Evolutionary conservation across 495 filamentous ascomycete genomes (phyloP).

Genomic region (Chaetomidium leptoderma): DNA sequence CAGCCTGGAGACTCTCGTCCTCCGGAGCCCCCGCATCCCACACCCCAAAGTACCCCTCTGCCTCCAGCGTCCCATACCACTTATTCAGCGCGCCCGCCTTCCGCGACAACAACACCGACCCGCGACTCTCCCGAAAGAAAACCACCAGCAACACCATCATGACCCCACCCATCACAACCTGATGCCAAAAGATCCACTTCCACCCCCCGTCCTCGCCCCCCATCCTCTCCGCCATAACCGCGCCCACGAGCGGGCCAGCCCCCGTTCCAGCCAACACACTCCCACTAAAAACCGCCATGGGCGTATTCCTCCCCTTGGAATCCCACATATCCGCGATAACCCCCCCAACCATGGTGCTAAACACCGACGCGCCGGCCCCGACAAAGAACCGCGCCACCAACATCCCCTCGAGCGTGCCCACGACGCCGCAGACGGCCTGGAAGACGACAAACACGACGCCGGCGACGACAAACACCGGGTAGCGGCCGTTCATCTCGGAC

Average conservation of each 20-base stretch:
- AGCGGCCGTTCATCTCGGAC: slow-evolving; percentile 79
- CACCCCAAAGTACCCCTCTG: slow-evolving; percentile 62
- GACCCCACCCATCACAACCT: slow-evolving; percentile 64
- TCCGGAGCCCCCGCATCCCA: slow-evolving; percentile 21
- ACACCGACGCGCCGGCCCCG: slow-evolving; percentile 73
- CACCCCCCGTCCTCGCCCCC: slow-evolving; percentile 42
- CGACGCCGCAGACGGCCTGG: slow-evolving; percentile 73
- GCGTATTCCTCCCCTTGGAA: slow-evolving; percentile 72
- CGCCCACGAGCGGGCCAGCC: slow-evolving; percentile 67
- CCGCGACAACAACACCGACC: slow-evolving; percentile 71
- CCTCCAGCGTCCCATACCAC: slow-evolving; percentile 74
- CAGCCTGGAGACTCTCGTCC: not conserved
- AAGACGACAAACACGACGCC: slow-evolving; percentile 63
- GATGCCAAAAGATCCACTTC: slow-evolving; percentile 90
- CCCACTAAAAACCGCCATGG: slow-evolving; percentile 83
- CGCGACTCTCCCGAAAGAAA: slow-evolving; percentile 79
- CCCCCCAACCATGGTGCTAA: slow-evolving; percentile 89
- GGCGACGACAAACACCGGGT: slow-evolving; percentile 72
- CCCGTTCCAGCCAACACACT: slow-evolving; percentile 77
- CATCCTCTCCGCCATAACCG: slow-evolving; percentile 60
- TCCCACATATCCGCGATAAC: slow-evolving; percentile 87
- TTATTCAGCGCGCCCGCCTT: slow-evolving; percentile 70
- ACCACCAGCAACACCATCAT: slow-evolving; percentile 59
- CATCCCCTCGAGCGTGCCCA: slow-evolving; percentile 66
- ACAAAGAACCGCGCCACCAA: slow-evolving; percentile 70